Percentiles rank a stretch among this genome's conserved stretches.
These are phyloP conservation scores for Paramecium primaurelia DNA, from an alignment of 73 alveolate species.

Conservation along the genomic window DNA sequence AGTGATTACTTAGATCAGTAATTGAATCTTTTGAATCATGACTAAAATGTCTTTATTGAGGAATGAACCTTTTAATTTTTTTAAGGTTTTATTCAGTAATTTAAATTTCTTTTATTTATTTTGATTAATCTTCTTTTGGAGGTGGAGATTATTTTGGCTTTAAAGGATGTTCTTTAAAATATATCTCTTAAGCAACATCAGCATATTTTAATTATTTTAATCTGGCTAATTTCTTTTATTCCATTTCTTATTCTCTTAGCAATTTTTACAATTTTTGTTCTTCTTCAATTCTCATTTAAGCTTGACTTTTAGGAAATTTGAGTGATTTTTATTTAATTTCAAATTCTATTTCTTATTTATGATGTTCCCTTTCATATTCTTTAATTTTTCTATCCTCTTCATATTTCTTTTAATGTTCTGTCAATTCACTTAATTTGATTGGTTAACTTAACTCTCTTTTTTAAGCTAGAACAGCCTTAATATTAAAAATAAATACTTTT, in stretches of 20 bases:
- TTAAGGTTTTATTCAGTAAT: background rate
- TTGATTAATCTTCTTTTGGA: background rate
- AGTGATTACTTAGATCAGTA: background rate
- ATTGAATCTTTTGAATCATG: constrained; percentile 14
- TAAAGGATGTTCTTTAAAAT: constrained; percentile 28
- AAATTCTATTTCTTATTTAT: background rate
- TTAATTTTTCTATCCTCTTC: constrained; percentile 52
- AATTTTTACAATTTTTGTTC: background rate
- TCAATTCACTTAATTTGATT: constrained; percentile 13
- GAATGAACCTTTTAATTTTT: background rate
- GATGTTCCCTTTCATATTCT: constrained; percentile 16
- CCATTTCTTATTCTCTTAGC: background rate
- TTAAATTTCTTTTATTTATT: background rate
- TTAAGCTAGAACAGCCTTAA: constrained; percentile 35
- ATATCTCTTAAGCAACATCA: constrained; percentile 44
- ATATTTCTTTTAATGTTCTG: constrained; percentile 57
- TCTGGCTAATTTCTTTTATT: background rate
- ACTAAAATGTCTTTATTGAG: background rate
- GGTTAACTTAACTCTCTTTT: constrained; percentile 57
- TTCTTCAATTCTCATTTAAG: constrained; percentile 20
- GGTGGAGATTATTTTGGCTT: background rate
- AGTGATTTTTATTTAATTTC: background rate
- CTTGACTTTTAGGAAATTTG: constrained; percentile 30
- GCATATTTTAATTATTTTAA: constrained; percentile 23
- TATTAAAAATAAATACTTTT: background rate